Evolutionary conservation across 2,329 filamentous ascomycete species (phyloP).

Genomic region (Cladosporium colombiae): DNA sequence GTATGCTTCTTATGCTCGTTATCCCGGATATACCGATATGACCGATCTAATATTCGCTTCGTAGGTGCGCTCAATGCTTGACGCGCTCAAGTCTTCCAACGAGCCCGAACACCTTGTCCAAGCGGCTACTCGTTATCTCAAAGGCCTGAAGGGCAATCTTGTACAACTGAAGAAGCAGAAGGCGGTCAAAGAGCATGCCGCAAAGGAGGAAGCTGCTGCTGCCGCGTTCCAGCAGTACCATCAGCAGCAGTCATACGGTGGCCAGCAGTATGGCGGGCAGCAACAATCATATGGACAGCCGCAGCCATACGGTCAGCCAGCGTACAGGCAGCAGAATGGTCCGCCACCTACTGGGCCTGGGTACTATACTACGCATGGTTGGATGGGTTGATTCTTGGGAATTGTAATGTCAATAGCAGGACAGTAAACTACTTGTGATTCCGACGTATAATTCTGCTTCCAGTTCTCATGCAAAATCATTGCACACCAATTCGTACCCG

Average conservation of each 20-base stretch:
- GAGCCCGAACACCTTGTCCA: slow-evolving; percentile 57
- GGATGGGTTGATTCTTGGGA: background rate
- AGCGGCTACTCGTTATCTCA: slow-evolving; percentile 58
- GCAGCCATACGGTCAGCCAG: background rate
- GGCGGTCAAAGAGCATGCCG: slow-evolving; percentile 28
- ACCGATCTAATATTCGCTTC: background rate
- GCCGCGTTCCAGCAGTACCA: slow-evolving; percentile 8
- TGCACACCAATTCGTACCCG: background rate
- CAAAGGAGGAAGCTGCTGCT: slow-evolving; percentile 23
- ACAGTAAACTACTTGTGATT: background rate
- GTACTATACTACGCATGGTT: background rate
- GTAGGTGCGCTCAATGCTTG: slow-evolving; percentile 65
- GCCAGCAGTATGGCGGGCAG: background rate
- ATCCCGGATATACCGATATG: background rate
- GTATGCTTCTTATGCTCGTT: slow-evolving; percentile 22
- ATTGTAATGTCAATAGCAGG: background rate
- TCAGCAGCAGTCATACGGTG: background rate
- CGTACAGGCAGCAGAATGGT: background rate
- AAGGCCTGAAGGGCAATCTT: slow-evolving; percentile 57
- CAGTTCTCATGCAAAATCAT: background rate
- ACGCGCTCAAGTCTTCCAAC: slow-evolving; percentile 59
- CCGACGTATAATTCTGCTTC: background rate
- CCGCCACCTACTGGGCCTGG: background rate
- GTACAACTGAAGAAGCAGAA: slow-evolving; percentile 55
- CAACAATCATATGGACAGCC: background rate